A percentile compares a stretch with the other conserved stretches of the same genome.
phyloP scores from a whole-genome alignment of 2,329 filamentous ascomycete genomes.

The Hypoxylon sp. region DNA sequence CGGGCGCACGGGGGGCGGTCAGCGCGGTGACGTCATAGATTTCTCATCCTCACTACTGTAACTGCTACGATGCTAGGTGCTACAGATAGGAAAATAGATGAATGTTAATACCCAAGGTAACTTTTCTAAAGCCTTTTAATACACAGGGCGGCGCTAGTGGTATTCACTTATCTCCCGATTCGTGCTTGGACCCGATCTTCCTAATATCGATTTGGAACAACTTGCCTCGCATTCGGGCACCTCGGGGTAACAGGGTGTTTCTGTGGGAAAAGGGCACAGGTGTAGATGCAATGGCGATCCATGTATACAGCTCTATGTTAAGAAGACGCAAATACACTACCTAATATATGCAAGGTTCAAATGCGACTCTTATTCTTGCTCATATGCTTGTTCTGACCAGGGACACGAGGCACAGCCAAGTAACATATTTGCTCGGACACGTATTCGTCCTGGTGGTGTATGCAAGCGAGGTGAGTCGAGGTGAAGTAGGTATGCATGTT shows the following conservation, averaged over 20 bases:
- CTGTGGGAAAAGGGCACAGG: background rate
- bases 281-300: conserved; percentile 10
- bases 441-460: conserved; percentile 2
- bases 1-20: background rate
- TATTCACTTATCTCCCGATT: conserved; percentile 20
- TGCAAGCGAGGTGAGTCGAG: conserved; percentile 1
- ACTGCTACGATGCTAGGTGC: background rate
- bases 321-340: background rate
- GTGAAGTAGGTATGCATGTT: background rate
- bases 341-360: background rate
- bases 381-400: background rate
- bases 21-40: background rate
- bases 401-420: background rate
- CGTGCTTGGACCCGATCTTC: conserved; percentile 11
- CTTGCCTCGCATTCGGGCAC: background rate
- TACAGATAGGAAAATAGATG: conserved; percentile 1
- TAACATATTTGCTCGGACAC: background rate
- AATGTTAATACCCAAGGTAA: background rate
- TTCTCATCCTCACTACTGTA: background rate
- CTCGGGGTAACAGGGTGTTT: background rate
- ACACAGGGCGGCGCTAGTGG: background rate
- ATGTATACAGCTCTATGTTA: background rate
- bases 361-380: background rate
- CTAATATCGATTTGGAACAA: background rate
- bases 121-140: background rate